A percentile compares a stretch with the other conserved stretches of the same genome.
Evolutionary conservation across 73 alveolate genomes (phyloP).

Genomic region (Diophrys sp.): DNA sequence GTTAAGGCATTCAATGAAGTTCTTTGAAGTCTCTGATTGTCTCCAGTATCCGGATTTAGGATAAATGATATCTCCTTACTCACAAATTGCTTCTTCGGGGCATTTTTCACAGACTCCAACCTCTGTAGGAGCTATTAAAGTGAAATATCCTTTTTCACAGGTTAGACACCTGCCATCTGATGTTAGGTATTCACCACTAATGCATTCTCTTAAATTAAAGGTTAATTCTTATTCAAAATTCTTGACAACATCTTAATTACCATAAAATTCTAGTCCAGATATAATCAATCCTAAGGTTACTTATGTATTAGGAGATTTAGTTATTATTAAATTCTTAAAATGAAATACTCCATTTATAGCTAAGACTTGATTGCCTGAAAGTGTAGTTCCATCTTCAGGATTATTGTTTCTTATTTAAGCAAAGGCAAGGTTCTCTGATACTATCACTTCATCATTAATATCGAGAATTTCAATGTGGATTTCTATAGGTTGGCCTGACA

Average conservation of each 20-base stretch:
- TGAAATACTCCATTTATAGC: not conserved
- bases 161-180: not conserved
- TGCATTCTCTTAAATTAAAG: not conserved
- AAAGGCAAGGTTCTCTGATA: too few species aligned
- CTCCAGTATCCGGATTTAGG: slow-evolving; percentile 14
- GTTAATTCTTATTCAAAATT: not conserved
- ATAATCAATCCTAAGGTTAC: not conserved
- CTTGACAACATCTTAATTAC: not conserved
- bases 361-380: not conserved
- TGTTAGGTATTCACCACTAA: not conserved
- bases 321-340: too few species aligned
- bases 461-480: too few species aligned
- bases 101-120: not conserved
- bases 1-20: not conserved
- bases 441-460: too few species aligned
- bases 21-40: not conserved
- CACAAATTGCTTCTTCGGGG: slow-evolving; percentile 10
- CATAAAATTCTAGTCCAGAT: not conserved
- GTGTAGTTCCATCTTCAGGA: not conserved
- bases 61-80: slow-evolving; percentile 14
- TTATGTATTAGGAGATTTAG: not conserved
- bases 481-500: too few species aligned
- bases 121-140: not conserved
- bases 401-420: too few species aligned
- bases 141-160: not conserved